These are phyloP conservation scores for Solanum sparsipilum DNA, from an alignment of 257 asterid genomes.

Conservation along the genomic window DNA sequence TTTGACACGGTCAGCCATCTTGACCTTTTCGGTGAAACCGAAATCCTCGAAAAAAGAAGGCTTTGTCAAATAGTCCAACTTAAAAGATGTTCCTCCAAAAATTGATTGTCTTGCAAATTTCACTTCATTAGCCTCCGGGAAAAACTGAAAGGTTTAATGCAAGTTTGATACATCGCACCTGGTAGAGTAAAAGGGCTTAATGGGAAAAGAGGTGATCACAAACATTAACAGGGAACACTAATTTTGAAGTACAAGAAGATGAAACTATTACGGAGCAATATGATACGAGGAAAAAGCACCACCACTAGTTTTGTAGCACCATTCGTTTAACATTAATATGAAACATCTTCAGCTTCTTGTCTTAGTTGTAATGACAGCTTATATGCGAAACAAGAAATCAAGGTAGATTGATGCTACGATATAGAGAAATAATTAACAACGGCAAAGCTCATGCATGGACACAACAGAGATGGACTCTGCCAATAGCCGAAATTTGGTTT, in stretches of 20 bases:
- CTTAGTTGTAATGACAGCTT: background rate
- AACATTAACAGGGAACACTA: background rate
- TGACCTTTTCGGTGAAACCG: slow-evolving; percentile 61
- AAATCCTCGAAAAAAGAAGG: slow-evolving; percentile 90
- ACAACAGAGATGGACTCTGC: background rate
- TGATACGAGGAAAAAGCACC: background rate
- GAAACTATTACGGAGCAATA: background rate
- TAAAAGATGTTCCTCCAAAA: slow-evolving; percentile 67
- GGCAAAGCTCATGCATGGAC: background rate
- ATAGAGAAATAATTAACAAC: background rate
- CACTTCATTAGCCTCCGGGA: slow-evolving; percentile 95
- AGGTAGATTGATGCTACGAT: background rate
- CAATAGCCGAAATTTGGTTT: background rate
- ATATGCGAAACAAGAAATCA: background rate
- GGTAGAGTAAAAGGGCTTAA: slow-evolving; percentile 1
- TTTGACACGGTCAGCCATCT: slow-evolving; percentile 75
- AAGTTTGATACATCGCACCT: background rate
- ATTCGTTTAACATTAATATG: background rate
- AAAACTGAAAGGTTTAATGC: slow-evolving; percentile 43
- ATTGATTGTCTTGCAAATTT: slow-evolving; percentile 62
- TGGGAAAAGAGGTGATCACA: background rate
- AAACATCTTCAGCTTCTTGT: background rate
- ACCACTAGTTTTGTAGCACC: background rate
- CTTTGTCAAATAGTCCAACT: slow-evolving; percentile 77
- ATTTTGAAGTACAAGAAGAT: background rate